Conservation (phyloP, 768 basidiomycete genomes). For the Symmetrospora coprosmae region DNA sequence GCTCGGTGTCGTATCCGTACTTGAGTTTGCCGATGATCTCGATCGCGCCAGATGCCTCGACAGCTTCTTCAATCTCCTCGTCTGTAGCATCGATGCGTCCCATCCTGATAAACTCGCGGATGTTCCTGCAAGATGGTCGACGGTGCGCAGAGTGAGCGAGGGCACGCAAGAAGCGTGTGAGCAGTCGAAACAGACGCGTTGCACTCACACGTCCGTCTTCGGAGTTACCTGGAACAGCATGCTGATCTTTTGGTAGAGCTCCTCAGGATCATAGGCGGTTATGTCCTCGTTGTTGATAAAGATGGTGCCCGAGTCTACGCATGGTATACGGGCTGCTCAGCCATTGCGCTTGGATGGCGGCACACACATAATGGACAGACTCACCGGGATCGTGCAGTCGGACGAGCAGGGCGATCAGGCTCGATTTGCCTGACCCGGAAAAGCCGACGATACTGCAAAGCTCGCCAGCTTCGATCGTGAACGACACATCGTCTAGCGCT, state of each 20-base stretch:
- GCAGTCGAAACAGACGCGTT: too few relatives aligned
- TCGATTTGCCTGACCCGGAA: constrained; percentile 2
- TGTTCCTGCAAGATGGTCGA: too few relatives aligned
- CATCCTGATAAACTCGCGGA: not conserved
- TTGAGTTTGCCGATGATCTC: constrained; percentile 5
- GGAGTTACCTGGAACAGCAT: too few relatives aligned
- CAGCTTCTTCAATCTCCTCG: not conserved
- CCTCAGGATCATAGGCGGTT: constrained; percentile 4
- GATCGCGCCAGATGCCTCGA: not conserved
- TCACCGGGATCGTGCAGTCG: constrained; percentile 6
- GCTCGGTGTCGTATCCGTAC: not conserved
- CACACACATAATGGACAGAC: too few relatives aligned
- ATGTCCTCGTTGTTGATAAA: not conserved
- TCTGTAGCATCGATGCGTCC: constrained; percentile 2
- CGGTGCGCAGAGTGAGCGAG: too few relatives aligned
- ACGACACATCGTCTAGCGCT: not conserved
- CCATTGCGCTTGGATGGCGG: too few relatives aligned
- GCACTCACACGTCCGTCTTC: too few relatives aligned
- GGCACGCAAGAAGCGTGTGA: too few relatives aligned
- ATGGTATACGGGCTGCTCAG: too few relatives aligned
- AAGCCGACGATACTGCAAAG: constrained; percentile 9
- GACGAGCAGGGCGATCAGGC: constrained; percentile 6
- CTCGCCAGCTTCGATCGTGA: not conserved
- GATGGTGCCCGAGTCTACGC: constrained; percentile 11
- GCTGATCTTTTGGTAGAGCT: too few relatives aligned